Percentiles rank a stretch among this genome's conserved stretches.
phyloP scores from a whole-genome alignment of 148 eudicot genomes.

The Selenicereus undatus region DNA sequence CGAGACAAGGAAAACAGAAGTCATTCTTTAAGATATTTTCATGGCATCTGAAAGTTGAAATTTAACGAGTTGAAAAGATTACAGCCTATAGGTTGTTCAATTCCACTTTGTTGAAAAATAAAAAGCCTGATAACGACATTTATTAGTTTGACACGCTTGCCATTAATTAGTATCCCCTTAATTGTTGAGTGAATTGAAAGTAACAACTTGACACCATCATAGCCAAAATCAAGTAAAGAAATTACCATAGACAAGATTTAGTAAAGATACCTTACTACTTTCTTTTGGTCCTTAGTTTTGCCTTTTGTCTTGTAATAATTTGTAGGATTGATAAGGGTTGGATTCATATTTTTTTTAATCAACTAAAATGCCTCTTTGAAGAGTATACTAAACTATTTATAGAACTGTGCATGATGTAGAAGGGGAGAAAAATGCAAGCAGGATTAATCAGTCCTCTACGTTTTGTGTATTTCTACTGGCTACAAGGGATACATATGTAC shows the following conservation, averaged over 20 bases:
- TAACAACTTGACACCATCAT: background rate
- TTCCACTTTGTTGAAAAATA: background rate
- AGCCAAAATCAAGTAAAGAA: background rate
- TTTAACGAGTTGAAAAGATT: background rate
- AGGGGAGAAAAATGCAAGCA: too few species aligned
- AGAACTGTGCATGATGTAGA: too few species aligned
- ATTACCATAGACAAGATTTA: background rate
- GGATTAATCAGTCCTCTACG: too few species aligned
- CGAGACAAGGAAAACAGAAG: background rate
- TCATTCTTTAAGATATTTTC: background rate
- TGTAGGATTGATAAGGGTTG: too few species aligned
- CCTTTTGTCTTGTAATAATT: background rate
- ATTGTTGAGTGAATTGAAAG: constrained; percentile 3
- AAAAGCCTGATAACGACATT: background rate
- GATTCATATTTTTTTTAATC: background rate
- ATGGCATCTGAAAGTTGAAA: background rate
- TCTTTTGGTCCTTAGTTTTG: background rate
- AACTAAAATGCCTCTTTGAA: background rate
- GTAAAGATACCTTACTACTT: background rate
- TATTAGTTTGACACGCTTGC: background rate
- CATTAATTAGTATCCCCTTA: background rate
- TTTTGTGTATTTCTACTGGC: too few species aligned
- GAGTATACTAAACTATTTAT: too few species aligned
- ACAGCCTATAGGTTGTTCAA: background rate
- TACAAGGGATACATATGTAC: too few species aligned